A percentile compares a stretch with the other conserved stretches of the same genome.
phyloP scores from a whole-genome alignment of 2,329 filamentous ascomycete genomes.

The Colletotrichum sp. region DNA sequence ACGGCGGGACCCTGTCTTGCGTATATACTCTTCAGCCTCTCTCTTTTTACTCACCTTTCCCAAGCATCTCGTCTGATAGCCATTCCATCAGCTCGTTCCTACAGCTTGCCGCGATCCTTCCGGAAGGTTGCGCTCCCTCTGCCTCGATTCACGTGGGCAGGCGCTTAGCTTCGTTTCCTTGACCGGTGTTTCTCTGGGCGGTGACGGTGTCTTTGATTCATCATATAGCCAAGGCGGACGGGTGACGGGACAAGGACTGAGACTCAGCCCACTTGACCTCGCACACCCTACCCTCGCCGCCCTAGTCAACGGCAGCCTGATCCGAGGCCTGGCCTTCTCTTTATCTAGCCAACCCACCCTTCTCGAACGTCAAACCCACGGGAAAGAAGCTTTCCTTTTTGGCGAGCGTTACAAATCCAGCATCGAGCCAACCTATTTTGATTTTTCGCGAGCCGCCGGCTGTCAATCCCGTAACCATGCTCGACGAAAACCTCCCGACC shows the following conservation, averaged over 20 bases:
- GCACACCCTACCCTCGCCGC: background rate
- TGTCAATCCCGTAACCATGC: constrained; percentile 58
- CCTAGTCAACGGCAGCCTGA: background rate
- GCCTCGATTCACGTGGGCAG: background rate
- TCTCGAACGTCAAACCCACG: background rate
- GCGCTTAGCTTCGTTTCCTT: background rate
- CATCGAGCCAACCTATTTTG: background rate
- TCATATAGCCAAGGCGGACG: constrained; percentile 12
- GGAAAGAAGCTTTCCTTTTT: background rate
- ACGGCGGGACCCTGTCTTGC: background rate
- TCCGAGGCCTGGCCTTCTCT: background rate
- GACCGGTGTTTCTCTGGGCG: background rate
- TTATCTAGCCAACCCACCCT: background rate
- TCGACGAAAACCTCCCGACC: constrained; percentile 92
- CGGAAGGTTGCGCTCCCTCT: background rate
- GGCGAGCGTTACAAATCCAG: background rate
- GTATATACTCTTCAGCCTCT: background rate
- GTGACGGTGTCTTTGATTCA: constrained; percentile 3
- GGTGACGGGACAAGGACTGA: background rate
- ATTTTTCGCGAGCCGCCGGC: background rate
- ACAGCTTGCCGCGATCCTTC: background rate
- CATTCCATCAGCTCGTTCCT: background rate
- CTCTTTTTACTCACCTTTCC: background rate
- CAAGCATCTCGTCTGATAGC: background rate
- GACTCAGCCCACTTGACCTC: constrained; percentile 19